Conservation (phyloP, 176 grass and related monocot genomes). For the Secale cereale region DNA sequence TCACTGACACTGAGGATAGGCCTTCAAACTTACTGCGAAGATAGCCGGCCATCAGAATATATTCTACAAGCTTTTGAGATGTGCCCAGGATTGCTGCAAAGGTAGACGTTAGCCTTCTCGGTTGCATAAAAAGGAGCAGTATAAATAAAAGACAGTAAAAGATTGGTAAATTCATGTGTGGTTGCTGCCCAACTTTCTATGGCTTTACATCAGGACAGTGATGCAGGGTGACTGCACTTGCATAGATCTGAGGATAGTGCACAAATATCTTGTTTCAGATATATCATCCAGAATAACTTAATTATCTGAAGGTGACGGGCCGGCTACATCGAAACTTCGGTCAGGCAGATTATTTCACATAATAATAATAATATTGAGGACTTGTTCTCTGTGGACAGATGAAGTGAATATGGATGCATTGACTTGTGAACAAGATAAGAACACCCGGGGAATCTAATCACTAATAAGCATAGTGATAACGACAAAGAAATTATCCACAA, state of each 20-base stretch:
- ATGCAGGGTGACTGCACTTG: neutral
- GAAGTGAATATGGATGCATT: neutral
- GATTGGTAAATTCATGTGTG: neutral
- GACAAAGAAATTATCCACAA: neutral
- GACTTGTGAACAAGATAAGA: neutral
- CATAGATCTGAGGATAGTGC: neutral
- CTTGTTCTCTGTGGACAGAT: neutral
- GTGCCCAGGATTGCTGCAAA: neutral
- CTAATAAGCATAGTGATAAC: neutral
- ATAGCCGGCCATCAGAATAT: neutral
- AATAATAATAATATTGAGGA: neutral
- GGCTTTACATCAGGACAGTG: constrained; percentile 19
- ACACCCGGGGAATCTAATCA: neutral
- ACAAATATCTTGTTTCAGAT: constrained; percentile 21
- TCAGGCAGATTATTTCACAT: neutral
- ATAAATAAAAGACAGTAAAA: neutral
- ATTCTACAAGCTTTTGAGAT: neutral
- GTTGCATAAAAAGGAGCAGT: neutral
- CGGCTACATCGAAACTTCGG: neutral
- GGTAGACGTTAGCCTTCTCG: neutral
- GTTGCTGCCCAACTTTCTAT: neutral
- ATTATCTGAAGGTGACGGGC: neutral
- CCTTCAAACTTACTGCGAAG: constrained; percentile 6
- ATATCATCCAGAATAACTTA: neutral
- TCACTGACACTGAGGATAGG: neutral